Evolutionary conservation across 169 alveolate species (phyloP), one percentile per base, ranked within the genome.

Genomic region (Ichthyophthirius multifiliis): DNA sequence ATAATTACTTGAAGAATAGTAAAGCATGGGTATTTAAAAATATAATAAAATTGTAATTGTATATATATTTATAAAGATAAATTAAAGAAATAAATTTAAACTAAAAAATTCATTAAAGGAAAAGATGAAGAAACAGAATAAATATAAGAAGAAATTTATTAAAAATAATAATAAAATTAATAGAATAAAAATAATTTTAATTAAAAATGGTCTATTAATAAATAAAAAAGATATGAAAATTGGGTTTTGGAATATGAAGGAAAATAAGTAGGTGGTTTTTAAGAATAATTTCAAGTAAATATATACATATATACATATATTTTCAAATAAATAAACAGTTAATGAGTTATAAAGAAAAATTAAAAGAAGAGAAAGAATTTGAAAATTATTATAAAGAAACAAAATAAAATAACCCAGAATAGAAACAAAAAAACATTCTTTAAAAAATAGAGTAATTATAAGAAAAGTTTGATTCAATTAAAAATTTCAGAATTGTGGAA

Each of bases 71-170:
- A 16, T 5, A 46, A 46, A 55, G 71, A 55, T 55, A 55, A 55
- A 55, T 27, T 55, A 55, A 55, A 55, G 43, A 39, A 55, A 55
- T 23, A 55, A 27, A 55, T 55, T 20, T 34, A 55, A 27, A 55
- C 71, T 27, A 55, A 55, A 10, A 55, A 7, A 23, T 55, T 55
- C 10, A 39, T 55, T 0, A 55, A 55, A 55, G 71, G 43, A 0
- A 55, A 55, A 5, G 71, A 55, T n/a, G 71, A 55, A 55, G 71
- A 55, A 2, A n/a, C n/a, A n/a, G n/a, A n/a, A n/a, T n/a, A n/a
- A n/a, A n/a, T n/a, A n/a, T n/a, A n/a, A n/a, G n/a, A n/a, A n/a
- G n/a, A n/a, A n/a, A n/a, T n/a, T n/a, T n/a, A n/a, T n/a, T n/a
- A n/a, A n/a, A n/a, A n/a, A n/a, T 34, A 55, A 16, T 6, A 9